These are phyloP conservation scores for Guillardia theta DNA, from an alignment of 78 protist genomes.

Conservation along the genomic window DNA sequence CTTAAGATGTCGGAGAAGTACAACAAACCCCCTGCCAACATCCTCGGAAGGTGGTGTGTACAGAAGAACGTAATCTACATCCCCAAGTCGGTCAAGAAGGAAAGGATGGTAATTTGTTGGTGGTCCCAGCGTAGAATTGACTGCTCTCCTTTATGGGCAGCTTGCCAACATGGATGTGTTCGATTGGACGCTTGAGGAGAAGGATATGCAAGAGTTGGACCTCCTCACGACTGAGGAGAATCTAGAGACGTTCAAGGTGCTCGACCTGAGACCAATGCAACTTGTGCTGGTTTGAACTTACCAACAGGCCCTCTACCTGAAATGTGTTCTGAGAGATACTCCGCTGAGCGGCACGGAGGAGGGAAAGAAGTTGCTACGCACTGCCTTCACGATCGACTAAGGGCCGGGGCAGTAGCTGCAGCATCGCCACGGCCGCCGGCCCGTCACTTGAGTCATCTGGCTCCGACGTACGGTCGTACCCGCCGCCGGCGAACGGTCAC, in stretches of 20 bases:
- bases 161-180: neutral
- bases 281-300: neutral
- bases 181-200: neutral
- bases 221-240: neutral
- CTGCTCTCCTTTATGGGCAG: neutral
- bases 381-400: too few relatives aligned
- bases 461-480: too few relatives aligned
- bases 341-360: neutral
- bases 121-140: neutral
- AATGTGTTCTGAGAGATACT: neutral
- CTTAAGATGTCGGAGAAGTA: neutral
- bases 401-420: too few relatives aligned
- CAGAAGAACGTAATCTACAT: constrained; percentile 19
- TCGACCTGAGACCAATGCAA: neutral
- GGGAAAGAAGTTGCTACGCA: neutral
- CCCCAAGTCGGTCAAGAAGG: constrained; percentile 18
- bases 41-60: constrained; percentile 35
- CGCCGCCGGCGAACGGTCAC: too few relatives aligned
- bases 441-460: too few relatives aligned
- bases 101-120: neutral
- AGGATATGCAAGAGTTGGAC: neutral
- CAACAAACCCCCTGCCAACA: neutral
- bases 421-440: too few relatives aligned
- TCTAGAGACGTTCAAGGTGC: neutral
- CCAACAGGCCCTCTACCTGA: neutral